Conservation (phyloP, 495 filamentous ascomycete species). For the Evansstolkia leycettana region DNA sequence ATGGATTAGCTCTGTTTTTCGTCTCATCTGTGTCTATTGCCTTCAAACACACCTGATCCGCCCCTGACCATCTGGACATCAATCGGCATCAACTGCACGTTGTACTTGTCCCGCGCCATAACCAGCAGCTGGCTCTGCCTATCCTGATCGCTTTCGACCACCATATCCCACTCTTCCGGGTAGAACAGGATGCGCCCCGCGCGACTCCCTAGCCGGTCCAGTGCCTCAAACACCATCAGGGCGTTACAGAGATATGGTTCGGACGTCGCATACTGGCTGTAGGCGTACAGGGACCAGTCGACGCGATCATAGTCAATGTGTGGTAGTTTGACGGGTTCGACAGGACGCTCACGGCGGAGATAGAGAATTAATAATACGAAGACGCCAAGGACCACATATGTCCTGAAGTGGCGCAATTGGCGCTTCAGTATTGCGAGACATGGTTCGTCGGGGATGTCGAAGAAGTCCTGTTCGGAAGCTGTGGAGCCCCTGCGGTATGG, state of each 20-base stretch:
- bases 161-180: slow-evolving; percentile 41
- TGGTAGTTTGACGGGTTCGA: slow-evolving; percentile 11
- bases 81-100: slow-evolving; percentile 48
- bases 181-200: slow-evolving; percentile 60
- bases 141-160: slow-evolving; percentile 22
- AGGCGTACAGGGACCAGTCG: slow-evolving; percentile 55
- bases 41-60: slow-evolving; percentile 21
- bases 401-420: slow-evolving; percentile 25
- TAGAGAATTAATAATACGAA: slow-evolving; percentile 22
- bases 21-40: neutral
- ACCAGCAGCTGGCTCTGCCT: slow-evolving; percentile 43
- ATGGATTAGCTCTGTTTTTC: neutral
- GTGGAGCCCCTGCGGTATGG: slow-evolving; percentile 22
- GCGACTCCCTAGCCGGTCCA: slow-evolving; percentile 46
- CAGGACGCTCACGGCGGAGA: slow-evolving; percentile 12
- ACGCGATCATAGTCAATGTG: slow-evolving; percentile 29
- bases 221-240: slow-evolving; percentile 59
- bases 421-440: slow-evolving; percentile 19
- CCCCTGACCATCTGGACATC: slow-evolving; percentile 37
- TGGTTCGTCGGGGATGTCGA: slow-evolving; percentile 31
- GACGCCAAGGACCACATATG: slow-evolving; percentile 21
- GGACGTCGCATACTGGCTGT: slow-evolving; percentile 60
- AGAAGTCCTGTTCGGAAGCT: slow-evolving; percentile 30
- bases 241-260: slow-evolving; percentile 62
- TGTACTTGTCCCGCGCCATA: slow-evolving; percentile 48